Evolutionary conservation across 2,329 filamentous ascomycete genomes (phyloP), one percentile per base, ranked within the genome.

Genomic region (Nemania bipapillata): DNA sequence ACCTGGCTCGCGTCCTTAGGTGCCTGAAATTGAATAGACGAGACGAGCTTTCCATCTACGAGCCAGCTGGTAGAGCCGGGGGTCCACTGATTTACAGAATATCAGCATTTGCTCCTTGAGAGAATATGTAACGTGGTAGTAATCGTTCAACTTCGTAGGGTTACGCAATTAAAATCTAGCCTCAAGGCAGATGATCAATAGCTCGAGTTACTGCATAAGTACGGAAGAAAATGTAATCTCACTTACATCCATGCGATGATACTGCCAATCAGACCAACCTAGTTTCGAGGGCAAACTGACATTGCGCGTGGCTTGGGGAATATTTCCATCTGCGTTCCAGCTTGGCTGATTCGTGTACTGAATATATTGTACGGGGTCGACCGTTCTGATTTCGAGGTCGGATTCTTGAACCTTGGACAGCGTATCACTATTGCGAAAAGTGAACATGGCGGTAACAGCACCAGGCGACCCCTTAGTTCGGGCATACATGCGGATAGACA

Each of bases 261-360:
- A 80, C 57, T 84, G 81, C 83, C 84, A 86, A 28, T 84, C 79
- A 66, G 80, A 80, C 83, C 84, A 86, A 11, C 73, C 74, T 2
- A 74, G 57, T 4, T 76, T 74, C 2, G 77, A 74, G 8, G 84
- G 79, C 11, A 81, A 70, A 4, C 77, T 78, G 17, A 80, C 77
- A 59, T 80, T 81, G 24, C 80, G 73, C 1, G 82, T 84, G 0
- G 84, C 82, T 12, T 77, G 74, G 0, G 81, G 76, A 50, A 84
- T 79, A 66, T 84, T 80, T 57, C 80, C 80, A 11, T 78, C 73
- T 11, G 76, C 77, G 73, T 82, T 81, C 65, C 81, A 82, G 1
- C 81, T 74, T 1, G 84, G 85, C 74, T 87, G 85, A 73, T 87
- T 87, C 1, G 84, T 86, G 75, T 86, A 86, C 68, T 81, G 79